phyloP scores from a whole-genome alignment of 495 filamentous ascomycete species.

The Tuber umbilicatum region DNA sequence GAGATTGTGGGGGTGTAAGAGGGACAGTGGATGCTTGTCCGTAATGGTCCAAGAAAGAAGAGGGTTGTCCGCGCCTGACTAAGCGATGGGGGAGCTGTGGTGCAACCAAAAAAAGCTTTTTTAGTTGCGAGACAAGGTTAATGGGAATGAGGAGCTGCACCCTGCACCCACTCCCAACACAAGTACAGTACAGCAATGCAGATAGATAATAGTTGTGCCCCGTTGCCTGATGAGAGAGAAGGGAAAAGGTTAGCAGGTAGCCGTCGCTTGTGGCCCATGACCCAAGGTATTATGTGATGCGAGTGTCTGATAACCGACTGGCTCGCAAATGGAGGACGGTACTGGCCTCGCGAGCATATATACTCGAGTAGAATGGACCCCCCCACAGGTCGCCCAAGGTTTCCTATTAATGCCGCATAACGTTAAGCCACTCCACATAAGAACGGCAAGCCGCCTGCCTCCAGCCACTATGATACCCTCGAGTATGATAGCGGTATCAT shows the following conservation, averaged over 20 bases:
- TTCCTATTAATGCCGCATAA: not conserved
- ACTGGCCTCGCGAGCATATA: not conserved
- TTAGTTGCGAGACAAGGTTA: not conserved
- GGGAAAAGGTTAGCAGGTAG: not conserved
- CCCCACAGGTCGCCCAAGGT: not conserved
- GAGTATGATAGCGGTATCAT: too few relatives aligned
- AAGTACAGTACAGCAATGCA: too few relatives aligned
- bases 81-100: not conserved
- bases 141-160: not conserved
- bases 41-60: conserved; percentile 1
- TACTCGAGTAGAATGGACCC: not conserved
- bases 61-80: conserved; percentile 3
- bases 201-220: too few relatives aligned
- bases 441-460: not conserved
- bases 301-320: not conserved
- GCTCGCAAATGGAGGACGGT: not conserved
- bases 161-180: not conserved
- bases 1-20: conserved; percentile 15
- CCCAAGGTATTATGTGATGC: not conserved
- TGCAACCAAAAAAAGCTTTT: not conserved
- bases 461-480: not conserved
- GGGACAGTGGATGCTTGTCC: conserved; percentile 37
- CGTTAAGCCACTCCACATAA: not conserved
- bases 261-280: not conserved
- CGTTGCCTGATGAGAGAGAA: not conserved